phyloP scores from a whole-genome alignment of 371 early-diverging fungal species.

The Mucor lusitanicus region DNA sequence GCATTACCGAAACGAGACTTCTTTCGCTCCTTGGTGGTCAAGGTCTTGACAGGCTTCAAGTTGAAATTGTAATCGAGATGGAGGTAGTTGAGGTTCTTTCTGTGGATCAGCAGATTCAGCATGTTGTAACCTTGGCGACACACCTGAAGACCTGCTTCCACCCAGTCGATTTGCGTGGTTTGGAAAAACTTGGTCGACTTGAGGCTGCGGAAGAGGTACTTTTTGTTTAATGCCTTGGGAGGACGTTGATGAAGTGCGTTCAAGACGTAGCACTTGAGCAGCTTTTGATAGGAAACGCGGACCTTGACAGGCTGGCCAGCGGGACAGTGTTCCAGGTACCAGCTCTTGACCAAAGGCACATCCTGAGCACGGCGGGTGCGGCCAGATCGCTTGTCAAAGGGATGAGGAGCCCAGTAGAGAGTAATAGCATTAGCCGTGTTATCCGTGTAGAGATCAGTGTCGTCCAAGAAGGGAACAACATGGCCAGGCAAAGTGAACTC shows the following conservation, averaged over 20 bases:
- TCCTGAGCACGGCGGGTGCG: slow-evolving; percentile 94
- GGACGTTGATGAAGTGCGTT: slow-evolving; percentile 87
- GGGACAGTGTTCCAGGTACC: slow-evolving; percentile 97
- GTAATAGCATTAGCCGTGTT: slow-evolving; percentile 91
- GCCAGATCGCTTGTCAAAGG: slow-evolving; percentile 93
- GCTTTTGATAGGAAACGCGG: slow-evolving; percentile 97
- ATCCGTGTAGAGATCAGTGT: slow-evolving; percentile 83
- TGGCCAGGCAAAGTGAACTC: slow-evolving; percentile 82
- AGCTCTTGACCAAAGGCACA: slow-evolving; percentile 93
- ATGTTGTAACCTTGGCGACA: slow-evolving; percentile 99
- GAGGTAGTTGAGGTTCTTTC: slow-evolving; percentile 96
- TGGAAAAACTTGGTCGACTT: slow-evolving; percentile 98
- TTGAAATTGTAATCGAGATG: slow-evolving; percentile 99
- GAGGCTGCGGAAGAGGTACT: slow-evolving; percentile 92
- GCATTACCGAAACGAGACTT: slow-evolving; percentile 99
- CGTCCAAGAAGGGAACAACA: slow-evolving; percentile 84
- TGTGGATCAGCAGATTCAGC: slow-evolving; percentile 96
- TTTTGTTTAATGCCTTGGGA: slow-evolving; percentile 89
- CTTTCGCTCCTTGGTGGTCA: slow-evolving; percentile 99
- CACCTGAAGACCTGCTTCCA: slow-evolving; percentile 97
- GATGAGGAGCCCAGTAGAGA: slow-evolving; percentile 98
- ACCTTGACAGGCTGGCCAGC: slow-evolving; percentile 95
- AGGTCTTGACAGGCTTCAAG: slow-evolving; percentile 95
- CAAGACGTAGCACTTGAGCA: slow-evolving; percentile 88
- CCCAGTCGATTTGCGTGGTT: slow-evolving; percentile 98